Conservation (phyloP, 192 early-diverging fungal genomes). For the Backusella macrospora region DNA sequence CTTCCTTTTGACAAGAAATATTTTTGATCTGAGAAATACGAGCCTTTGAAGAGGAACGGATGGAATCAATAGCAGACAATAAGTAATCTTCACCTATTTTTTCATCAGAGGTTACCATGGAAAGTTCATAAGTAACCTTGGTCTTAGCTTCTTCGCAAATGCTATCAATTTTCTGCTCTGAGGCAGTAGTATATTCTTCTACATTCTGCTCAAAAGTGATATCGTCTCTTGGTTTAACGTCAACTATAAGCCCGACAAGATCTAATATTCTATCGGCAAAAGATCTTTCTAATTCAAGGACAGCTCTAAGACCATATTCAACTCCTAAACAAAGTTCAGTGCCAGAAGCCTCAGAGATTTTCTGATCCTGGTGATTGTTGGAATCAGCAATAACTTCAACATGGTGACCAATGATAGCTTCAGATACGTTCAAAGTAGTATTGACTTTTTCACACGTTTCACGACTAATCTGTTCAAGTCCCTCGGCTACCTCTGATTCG, state of each 20-base stretch:
- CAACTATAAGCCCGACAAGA: background rate
- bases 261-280: background rate
- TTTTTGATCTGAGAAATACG: slow-evolving; percentile 13
- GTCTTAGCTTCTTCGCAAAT: slow-evolving; percentile 15
- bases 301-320: slow-evolving; percentile 3
- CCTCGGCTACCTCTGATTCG: background rate
- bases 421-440: background rate
- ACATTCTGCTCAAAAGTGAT: background rate
- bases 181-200: background rate
- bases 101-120: background rate
- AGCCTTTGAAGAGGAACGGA: slow-evolving; percentile 1
- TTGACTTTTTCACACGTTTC: background rate
- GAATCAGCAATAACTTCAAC: slow-evolving; percentile 15
- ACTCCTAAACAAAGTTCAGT: background rate
- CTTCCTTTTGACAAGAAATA: background rate
- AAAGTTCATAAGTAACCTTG: background rate
- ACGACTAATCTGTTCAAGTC: background rate
- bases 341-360: background rate
- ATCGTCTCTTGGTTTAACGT: background rate
- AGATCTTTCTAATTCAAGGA: background rate
- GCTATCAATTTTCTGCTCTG: background rate
- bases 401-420: slow-evolving; percentile 10
- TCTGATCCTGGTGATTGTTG: too few species aligned
- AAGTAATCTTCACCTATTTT: background rate
- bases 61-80: background rate